Evolutionary conservation across 1,139 yeast genomes (phyloP), one percentile per base, ranked within the genome.

Genomic region (Meyerozyma elateridarum): DNA sequence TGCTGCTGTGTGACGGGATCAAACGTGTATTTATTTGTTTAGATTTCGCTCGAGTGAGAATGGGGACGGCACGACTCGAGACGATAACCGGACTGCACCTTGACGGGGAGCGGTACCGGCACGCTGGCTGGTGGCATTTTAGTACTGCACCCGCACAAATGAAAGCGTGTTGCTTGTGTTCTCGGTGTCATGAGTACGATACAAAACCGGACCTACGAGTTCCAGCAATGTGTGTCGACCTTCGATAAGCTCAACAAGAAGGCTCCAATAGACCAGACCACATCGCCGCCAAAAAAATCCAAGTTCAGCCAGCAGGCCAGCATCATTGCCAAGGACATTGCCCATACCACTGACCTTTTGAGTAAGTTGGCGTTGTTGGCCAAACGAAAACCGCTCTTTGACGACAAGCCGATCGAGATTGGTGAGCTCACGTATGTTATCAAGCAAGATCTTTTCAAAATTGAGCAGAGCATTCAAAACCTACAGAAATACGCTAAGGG

Each of bases 341-440:
- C 88, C 12, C 81, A 79, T 38, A 87, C 93, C n/a, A 89, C 96
- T 2, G 88, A 79, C 36, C 67, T 88, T 48, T 68, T 93, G 38
- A 78, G 84, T 30, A 81, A 88, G 46, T 67, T 91, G 32, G 96
- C 98, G 1, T 48, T 76, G 29, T 59, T 91, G 41, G 96, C 98
- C 7, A 85, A 83, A 54, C 68, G 89, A 46, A 89, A 88, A 54
- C 95, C 96, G n/a, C 61, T 91, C 50, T 85, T 91, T 48, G 96
- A 89, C 52, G 98, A 93, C 56, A 80, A 84, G 45, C 96, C 98
- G 1, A 80, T 85, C 19, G 98, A 91, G 53, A 85, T 93, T 40
- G 85, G 91, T 13, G 96, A 91, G 55, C 67, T 93, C 44, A 88
- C 98, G 1, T 85, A 83, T 51, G 84, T 91, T 30, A 88, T 91